Conservation (phyloP, 1,284 basidiomycete species). For the Fomes fomentarius region DNA sequence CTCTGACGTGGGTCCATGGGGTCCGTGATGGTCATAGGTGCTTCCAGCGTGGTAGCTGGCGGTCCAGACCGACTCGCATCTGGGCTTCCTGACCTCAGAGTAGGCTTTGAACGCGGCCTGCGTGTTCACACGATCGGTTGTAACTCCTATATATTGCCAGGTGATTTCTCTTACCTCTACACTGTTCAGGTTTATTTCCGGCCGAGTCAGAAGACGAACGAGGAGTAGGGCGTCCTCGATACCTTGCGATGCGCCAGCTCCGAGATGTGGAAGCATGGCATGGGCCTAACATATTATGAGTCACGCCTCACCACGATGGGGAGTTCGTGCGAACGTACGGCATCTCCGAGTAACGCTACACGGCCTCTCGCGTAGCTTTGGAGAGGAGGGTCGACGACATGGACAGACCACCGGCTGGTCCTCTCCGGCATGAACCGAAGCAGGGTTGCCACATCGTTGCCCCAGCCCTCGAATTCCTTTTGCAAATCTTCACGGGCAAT, state of each 20-base stretch:
- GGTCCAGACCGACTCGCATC: conserved; percentile 48
- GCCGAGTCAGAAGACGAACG: conserved; percentile 50
- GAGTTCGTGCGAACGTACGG: conserved; percentile 40
- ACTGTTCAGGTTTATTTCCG: conserved; percentile 44
- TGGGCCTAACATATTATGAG: conserved; percentile 44
- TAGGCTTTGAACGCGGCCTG: conserved; percentile 50
- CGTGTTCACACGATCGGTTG: background rate
- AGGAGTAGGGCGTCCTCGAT: conserved; percentile 64
- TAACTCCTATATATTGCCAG: background rate
- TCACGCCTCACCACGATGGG: background rate
- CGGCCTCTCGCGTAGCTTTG: conserved; percentile 47
- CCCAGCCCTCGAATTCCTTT: conserved; percentile 51
- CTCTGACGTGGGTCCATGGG: conserved; percentile 21
- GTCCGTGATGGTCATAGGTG: conserved; percentile 31
- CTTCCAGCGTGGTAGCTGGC: conserved; percentile 42
- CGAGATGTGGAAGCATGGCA: conserved; percentile 61
- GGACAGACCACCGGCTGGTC: conserved; percentile 63
- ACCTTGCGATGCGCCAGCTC: conserved; percentile 64
- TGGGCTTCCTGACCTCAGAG: conserved; percentile 45
- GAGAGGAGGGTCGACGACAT: conserved; percentile 53
- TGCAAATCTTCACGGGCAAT: conserved; percentile 49
- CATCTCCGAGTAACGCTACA: conserved; percentile 61
- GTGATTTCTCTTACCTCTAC: conserved; percentile 48
- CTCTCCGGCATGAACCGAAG: conserved; percentile 47
- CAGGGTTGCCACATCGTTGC: conserved; percentile 46